These are phyloP conservation scores for Chaetomiaceae sp. DNA, from an alignment of 2,329 filamentous ascomycete genomes.

Conservation along the genomic window DNA sequence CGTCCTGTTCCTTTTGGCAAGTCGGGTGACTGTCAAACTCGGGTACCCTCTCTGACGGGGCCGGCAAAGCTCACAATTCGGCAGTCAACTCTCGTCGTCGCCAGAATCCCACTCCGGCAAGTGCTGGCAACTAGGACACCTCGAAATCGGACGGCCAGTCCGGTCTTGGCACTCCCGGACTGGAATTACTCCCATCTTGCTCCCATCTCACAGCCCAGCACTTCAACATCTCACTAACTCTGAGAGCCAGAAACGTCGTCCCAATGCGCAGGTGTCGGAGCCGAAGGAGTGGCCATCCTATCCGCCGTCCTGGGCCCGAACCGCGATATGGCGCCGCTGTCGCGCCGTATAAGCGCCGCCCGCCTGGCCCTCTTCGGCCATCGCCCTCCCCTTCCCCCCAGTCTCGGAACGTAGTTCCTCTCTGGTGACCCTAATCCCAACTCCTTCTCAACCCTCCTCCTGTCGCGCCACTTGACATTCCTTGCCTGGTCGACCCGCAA, in stretches of 20 bases:
- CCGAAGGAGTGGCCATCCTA: conserved; percentile 1
- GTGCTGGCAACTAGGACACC: no score
- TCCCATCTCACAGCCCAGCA: no score
- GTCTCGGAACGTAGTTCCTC: conserved; percentile 20
- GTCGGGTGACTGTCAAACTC: no score
- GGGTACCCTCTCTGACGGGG: no score
- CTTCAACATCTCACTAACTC: neutral
- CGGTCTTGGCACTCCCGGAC: no score
- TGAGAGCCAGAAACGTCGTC: conserved; percentile 6
- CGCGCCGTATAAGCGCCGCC: conserved; percentile 21
- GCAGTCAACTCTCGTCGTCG: no score
- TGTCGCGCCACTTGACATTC: conserved; percentile 22
- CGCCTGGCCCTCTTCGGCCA: conserved; percentile 19
- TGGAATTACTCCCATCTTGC: no score
- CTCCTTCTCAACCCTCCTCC: conserved; percentile 15
- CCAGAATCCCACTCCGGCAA: no score
- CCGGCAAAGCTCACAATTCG: no score
- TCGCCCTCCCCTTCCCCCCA: conserved; percentile 12
- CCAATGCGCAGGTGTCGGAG: conserved; percentile 20
- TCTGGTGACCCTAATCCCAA: conserved; percentile 10
- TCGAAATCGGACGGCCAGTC: no score
- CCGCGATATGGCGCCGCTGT: conserved; percentile 15
- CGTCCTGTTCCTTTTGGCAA: no score
- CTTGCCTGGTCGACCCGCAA: conserved; percentile 26
- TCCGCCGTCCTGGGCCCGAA: neutral